Base-by-base conservation (phyloP, 495 filamentous ascomycete genomes). In the Rhizodiscina lignyota region DNA sequence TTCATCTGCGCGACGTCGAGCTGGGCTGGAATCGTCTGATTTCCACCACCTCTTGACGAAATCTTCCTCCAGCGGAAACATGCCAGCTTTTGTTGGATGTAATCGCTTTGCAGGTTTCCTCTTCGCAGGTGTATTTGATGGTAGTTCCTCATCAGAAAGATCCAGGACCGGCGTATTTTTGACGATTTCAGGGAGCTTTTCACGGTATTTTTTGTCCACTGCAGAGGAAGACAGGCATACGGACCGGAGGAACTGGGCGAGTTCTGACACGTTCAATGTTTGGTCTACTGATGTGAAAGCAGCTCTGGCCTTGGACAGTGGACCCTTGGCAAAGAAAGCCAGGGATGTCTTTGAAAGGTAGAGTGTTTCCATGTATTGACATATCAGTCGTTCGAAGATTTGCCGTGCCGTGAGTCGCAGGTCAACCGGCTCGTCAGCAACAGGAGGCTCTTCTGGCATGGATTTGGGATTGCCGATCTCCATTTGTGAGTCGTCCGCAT, bases 321-420 rank as follows among this genome's bases (percentile, higher is more conserved):
- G 84, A 1, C 89, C 89, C 62, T 97, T 97, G 15, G 87, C 81
- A 62, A 96, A 97, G 53, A 94, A 97, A 43, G 87, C 91, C 46
- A 96, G 59, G 10, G 89, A 89, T 17, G 83, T 79, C 74, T 85
- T 89, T 4, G 89, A 89, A 28, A 83, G 63, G 59, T 94, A 96
- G n/a, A 96, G 63, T 13, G 79, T 72, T 31, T 94, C 80, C 30
- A 83, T 55, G 59, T 94, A 94, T 42, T 94, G 83, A 19, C 59
- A 66, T 37, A 74, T 62, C 46, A 86, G 69, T 38, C 65, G 76
- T 30, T 75, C 69, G 38, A 81, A 67, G 4, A 80, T 67, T 23
- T 73, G n/a, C n/a, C n/a, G n/a, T n/a, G n/a, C n/a, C n/a, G n/a
- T n/a, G n/a, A n/a, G n/a, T n/a, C n/a, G n/a, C n/a, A n/a, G n/a